Evolutionary conservation across 495 filamentous ascomycete species (phyloP), one percentile per base, ranked within the genome.

Genomic region (Neurospora africana): DNA sequence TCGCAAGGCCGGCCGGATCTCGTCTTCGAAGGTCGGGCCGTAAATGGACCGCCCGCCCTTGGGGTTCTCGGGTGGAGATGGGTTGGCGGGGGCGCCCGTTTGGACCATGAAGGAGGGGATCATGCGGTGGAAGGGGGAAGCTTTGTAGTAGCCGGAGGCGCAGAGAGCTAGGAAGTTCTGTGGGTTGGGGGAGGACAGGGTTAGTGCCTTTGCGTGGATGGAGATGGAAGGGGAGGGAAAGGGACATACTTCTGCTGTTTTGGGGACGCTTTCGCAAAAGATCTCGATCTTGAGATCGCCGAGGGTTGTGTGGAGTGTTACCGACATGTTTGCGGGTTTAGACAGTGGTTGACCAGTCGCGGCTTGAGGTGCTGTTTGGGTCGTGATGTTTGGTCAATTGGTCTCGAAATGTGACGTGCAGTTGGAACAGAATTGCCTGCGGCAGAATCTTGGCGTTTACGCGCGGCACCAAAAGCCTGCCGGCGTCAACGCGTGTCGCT

Each of bases 91-190:
- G 40, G 91, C 91, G 74, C 95, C 95, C 43, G 92, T 91, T 83
- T 98, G 95, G 41, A 92, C 87, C 89, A 98, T 97, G 88, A 98
- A 98, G 72, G 87, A 84, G 3, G 93, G 92, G 70, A 97, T 95
- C 19, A 91, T 84, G 44, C 95, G 91, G 86, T 98, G 95, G 85
- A 98, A 92, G n/a, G 91, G 93, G 8, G 92, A 95, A 79, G 86
- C 82, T 80, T 95, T 86, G 84, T 96, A 99, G 84, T 93, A 93
- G 76, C 86, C 87, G 41, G 90, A 92, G 74, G 96, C 95, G 85
- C 93, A 97, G 53, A 99, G 91, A 65, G 95, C 95, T 73, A 99
- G 89, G 83, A 99, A 99, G 84, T 98, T 99, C 91, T 97, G 78
- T 11, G 58, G 19, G 0, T 11, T n/a, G 37, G n/a, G n/a, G 36